A percentile compares a stretch with the other conserved stretches of the same genome.
Evolutionary conservation across 345 rosid species (phyloP).

Genomic region (Passiflora organensis): DNA sequence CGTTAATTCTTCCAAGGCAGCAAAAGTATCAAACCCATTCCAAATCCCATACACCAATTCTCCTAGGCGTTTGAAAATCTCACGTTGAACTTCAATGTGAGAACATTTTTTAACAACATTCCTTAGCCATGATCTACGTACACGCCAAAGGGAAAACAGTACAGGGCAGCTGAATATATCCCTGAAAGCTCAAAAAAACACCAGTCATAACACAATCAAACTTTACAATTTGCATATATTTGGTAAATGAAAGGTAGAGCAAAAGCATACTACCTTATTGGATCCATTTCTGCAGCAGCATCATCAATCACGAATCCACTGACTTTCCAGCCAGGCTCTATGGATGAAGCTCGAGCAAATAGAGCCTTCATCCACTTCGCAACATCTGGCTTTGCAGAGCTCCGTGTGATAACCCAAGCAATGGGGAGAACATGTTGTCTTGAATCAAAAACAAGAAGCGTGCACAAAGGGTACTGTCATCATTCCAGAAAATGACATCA

Average conservation of each 20-base stretch:
- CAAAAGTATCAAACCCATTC: conserved; percentile 48
- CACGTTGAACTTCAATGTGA: conserved; percentile 62
- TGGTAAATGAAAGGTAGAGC: conserved; percentile 6
- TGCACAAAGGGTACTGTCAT: conserved; percentile 78
- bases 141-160: conserved; percentile 81
- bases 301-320: conserved; percentile 80
- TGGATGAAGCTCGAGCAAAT: conserved; percentile 48
- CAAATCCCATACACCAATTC: conserved; percentile 60
- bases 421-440: conserved; percentile 93
- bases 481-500: conserved; percentile 15
- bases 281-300: conserved; percentile 83
- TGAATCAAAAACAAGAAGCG: conserved; percentile 88
- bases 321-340: conserved; percentile 70
- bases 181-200: conserved; percentile 34
- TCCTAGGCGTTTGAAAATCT: conserved; percentile 75
- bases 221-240: neutral
- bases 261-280: conserved; percentile 52
- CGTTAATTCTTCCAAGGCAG: conserved; percentile 53
- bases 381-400: conserved; percentile 76
- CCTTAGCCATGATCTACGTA: conserved; percentile 91
- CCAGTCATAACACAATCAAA: conserved; percentile 6
- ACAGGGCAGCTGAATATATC: conserved; percentile 74
- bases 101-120: conserved; percentile 70
- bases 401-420: conserved; percentile 85
- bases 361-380: conserved; percentile 85